These are phyloP conservation scores for Sanguinoderma infundibulare DNA, from an alignment of 1,284 basidiomycete species.

Conservation along the genomic window DNA sequence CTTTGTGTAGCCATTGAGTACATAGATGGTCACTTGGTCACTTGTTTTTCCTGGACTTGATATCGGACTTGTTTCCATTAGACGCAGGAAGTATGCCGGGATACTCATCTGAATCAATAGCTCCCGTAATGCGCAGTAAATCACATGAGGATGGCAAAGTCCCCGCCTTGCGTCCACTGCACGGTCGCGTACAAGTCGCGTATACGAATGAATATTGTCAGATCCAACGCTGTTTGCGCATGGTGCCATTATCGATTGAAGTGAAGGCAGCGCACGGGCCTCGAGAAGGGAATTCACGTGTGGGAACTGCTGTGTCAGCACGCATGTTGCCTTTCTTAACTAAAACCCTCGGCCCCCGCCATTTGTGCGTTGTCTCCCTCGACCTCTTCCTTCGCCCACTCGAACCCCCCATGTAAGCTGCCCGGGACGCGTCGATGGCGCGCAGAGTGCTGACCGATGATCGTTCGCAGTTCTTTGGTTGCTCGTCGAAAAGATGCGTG, in stretches of 20 bases:
- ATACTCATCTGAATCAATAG: too few species aligned
- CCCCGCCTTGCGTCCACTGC: neutral
- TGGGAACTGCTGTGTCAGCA: slow-evolving; percentile 39
- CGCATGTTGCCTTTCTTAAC: slow-evolving; percentile 31
- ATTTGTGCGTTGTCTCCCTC: slow-evolving; percentile 35
- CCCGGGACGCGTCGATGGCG: slow-evolving; percentile 12
- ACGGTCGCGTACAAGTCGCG: neutral
- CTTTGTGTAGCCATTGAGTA: too few species aligned
- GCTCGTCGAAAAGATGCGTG: slow-evolving; percentile 64
- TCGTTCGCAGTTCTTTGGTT: slow-evolving; percentile 20
- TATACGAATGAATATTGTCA: neutral
- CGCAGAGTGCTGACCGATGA: slow-evolving; percentile 1
- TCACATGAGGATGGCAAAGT: neutral
- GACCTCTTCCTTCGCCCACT: slow-evolving; percentile 36
- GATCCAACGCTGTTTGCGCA: slow-evolving; percentile 16
- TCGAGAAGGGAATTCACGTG: slow-evolving; percentile 17
- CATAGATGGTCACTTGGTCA: neutral
- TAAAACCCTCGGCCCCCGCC: slow-evolving; percentile 29
- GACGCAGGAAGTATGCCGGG: too few species aligned
- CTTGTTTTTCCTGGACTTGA: too few species aligned
- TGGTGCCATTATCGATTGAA: slow-evolving; percentile 11
- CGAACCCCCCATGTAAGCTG: slow-evolving; percentile 33
- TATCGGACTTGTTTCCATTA: too few species aligned
- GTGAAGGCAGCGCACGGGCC: slow-evolving; percentile 26
- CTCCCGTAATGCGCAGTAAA: neutral